Conservation (phyloP, 2,329 filamentous ascomycete species). For the Ophiocordyceps robertsii region DNA sequence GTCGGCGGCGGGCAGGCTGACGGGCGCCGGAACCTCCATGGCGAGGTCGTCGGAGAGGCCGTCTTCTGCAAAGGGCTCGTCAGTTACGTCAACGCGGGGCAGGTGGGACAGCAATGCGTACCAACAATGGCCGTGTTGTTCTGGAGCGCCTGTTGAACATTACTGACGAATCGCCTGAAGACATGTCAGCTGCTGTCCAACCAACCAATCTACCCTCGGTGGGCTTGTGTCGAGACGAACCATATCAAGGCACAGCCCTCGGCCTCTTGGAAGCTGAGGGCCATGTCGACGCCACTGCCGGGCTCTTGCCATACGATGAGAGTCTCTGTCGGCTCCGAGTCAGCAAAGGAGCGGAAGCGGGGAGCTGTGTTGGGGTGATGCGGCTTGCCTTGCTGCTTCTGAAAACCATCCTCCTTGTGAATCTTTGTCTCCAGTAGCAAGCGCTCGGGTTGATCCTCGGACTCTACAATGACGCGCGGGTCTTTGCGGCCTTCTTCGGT, state of each 20-base stretch:
- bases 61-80: constrained; percentile 46
- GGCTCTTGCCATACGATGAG: constrained; percentile 96
- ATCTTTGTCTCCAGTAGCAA: constrained; percentile 82
- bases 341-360: constrained; percentile 5
- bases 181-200: constrained; percentile 7
- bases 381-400: constrained; percentile 83
- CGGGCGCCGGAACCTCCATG: constrained; percentile 56
- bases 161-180: constrained; percentile 76
- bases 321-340: constrained; percentile 51
- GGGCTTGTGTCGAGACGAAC: constrained; percentile 31
- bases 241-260: constrained; percentile 90
- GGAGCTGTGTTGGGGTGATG: constrained; percentile 5
- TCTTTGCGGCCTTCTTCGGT: constrained; percentile 56
- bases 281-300: constrained; percentile 80
- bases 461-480: constrained; percentile 78
- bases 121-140: constrained; percentile 17
- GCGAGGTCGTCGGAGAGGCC: constrained; percentile 74
- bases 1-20: constrained; percentile 66
- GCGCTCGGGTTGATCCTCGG: constrained; percentile 78
- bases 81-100: constrained; percentile 8
- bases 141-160: constrained; percentile 63
- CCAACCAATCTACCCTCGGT: not conserved
- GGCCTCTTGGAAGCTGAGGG: constrained; percentile 92
- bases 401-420: constrained; percentile 86
- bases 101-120: not conserved